Evolutionary conservation across 441 rosid species (phyloP), one percentile per base, ranked within the genome.

Genomic region (Euphorbia celastroides): DNA sequence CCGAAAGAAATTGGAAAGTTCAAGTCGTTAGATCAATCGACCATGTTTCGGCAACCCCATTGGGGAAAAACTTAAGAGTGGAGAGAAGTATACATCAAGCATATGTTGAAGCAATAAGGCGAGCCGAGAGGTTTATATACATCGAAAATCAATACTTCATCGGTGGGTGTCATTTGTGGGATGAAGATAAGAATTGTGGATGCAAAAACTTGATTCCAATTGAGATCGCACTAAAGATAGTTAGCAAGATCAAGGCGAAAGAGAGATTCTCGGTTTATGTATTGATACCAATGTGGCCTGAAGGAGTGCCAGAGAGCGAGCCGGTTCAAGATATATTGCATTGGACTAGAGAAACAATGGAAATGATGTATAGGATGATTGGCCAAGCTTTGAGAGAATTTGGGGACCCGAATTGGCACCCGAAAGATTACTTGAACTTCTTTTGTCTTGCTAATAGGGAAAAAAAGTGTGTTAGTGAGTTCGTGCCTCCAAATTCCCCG

Each of bases 221-320:
- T 0, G 97, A 88, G 81, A 86, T 90, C 60, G 92, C 93, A 1
- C 87, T 93, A 0, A 88, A 93, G 76, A 72, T 87, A 6, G 91
- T 69, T 0, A 77, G 70, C 31, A 93, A 90, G 75, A 87, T 90
- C 46, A 82, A 70, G 27, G 81, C 76, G 0, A 83, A 64, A 50
- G 82, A 90, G 78, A 86, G 94, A 60, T 90, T 93, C 75, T 82
- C 96, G 0, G 90, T 80, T 50, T 93, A 93, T 67, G 78, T 93
- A 28, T 59, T 90, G 79, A 84, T 93, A 54, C 96, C 98, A 14
- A 90, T 93, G 98, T 93, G 98, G 96, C 96, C 98, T 7, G 98
- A 90, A 82, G 97, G 96, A 19, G 80, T 79, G 34, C 90, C 96
- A 0, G 94, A 83, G 30, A 88, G 94, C 60, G 93, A 90, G 34